A percentile compares a stretch with the other conserved stretches of the same genome.
These are phyloP conservation scores for Fistulifera pelliculosa DNA, from an alignment of 108 stramenopile species.

Conservation along the genomic window DNA sequence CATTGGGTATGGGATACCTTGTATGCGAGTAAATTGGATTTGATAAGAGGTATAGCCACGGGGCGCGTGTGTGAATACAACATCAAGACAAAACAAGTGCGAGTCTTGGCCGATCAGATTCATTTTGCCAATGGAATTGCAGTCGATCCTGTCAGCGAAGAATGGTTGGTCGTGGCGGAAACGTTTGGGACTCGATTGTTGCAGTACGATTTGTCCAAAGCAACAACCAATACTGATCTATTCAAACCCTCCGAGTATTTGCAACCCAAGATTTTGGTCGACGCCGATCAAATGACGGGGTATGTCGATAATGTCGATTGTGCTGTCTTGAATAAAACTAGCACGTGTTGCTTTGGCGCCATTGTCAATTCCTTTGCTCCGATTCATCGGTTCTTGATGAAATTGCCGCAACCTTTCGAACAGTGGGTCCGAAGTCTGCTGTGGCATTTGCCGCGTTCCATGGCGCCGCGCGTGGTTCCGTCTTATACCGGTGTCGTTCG, in stretches of 20 bases:
- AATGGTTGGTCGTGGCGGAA: constrained; percentile 35
- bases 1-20: constrained; percentile 37
- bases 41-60: constrained; percentile 27
- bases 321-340: constrained; percentile 12
- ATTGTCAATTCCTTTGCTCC: constrained; percentile 8
- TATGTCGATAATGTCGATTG: constrained; percentile 55
- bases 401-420: constrained; percentile 24
- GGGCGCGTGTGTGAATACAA: constrained; percentile 59
- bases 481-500: constrained; percentile 39
- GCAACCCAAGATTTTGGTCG: constrained; percentile 4
- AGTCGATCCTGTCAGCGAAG: constrained; percentile 38
- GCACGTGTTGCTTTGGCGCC: constrained; percentile 31
- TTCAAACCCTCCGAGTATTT: background rate
- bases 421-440: constrained; percentile 29
- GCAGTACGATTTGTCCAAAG: constrained; percentile 40
- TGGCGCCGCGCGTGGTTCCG: constrained; percentile 15
- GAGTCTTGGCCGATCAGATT: constrained; percentile 32
- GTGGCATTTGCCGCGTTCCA: constrained; percentile 33
- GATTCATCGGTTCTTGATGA: constrained; percentile 10
- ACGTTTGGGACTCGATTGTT: constrained; percentile 36
- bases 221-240: constrained; percentile 23
- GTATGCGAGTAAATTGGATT: constrained; percentile 57
- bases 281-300: constrained; percentile 22
- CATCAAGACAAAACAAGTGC: constrained; percentile 49
- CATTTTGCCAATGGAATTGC: constrained; percentile 67